Base-by-base conservation (phyloP, 345 rosid genomes). In the Kernera saxatilis region DNA sequence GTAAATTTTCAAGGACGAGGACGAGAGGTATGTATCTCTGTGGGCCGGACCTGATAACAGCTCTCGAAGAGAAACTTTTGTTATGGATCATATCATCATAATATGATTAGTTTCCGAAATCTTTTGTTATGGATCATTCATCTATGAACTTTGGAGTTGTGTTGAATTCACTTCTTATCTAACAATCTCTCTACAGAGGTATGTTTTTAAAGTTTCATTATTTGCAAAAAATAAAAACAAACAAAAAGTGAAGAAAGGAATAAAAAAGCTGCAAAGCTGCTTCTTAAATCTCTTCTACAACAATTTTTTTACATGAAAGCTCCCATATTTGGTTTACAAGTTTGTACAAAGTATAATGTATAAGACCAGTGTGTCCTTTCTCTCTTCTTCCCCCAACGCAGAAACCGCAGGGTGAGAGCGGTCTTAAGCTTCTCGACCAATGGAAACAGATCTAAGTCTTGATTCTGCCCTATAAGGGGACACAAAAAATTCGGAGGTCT, bases 221-320 rank as follows among this genome's bases (percentile, higher is more conserved):
- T 49, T 30, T 40, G 67, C 52, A 52, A 33, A 44, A 44, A 23
- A 25, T 5, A 18, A 32, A 8, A 12, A 11, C 22, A 56, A 58
- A 46, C 2, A n/a, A 21, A 46, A 18, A 5, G 19, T 14, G 11
- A 27, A 14, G 4, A 12, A 63, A 17, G 13, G 8, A 40, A 48
- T n/a, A 58, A 46, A 46, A 15, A 30, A 67, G 56, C 52, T 52
- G 69, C 41, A 67, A 61, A 75, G 8, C 35, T 61, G 74, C 43
- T 60, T 60, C 58, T 53, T 60, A 60, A 68, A 60, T 53, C 25
- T 68, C 69, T 75, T 51, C 69, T 18, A 61, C 51, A 67, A 60
- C 50, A 60, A 17, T 36, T 25, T 63, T 67, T 74, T 49, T 58
- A 68, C 69, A 68, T 4, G 23, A 58, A 40, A 67, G 41, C 69